These are phyloP conservation scores for Selaginella tamariscina DNA, from an alignment of 75 land plant species.

Conservation along the genomic window DNA sequence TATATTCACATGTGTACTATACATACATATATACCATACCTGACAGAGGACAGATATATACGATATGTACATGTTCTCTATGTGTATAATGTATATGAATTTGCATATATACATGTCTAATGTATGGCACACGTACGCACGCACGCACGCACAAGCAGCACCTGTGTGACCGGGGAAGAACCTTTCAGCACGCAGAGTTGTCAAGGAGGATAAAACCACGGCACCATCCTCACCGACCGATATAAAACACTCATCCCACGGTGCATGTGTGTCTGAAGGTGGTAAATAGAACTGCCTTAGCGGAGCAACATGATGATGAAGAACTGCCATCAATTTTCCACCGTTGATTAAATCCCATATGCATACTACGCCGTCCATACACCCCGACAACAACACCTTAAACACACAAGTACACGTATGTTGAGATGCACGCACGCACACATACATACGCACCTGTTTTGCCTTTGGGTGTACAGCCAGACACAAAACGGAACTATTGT, in stretches of 20 bases:
- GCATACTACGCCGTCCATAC: conserved; percentile 65
- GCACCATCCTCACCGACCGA: conserved; percentile 63
- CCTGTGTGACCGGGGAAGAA: conserved; percentile 89
- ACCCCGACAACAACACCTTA: conserved; percentile 52
- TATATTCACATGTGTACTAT: no score
- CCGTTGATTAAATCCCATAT: conserved; percentile 57
- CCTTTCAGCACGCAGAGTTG: conserved; percentile 61
- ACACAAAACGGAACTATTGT: conserved; percentile 58
- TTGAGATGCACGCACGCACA: neutral
- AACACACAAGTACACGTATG: neutral
- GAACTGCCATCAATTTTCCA: conserved; percentile 36
- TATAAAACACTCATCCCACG: conserved; percentile 75
- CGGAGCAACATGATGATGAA: conserved; percentile 83
- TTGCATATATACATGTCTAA: no score
- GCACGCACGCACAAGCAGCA: no score
- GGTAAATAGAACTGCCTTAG: conserved; percentile 63
- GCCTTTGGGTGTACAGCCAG: conserved; percentile 50
- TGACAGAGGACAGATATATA: no score
- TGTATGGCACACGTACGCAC: no score
- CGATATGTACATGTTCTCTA: no score
- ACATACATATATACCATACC: no score
- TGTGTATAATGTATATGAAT: no score
- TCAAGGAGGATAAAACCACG: conserved; percentile 64
- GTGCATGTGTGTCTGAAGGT: conserved; percentile 35
- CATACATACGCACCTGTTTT: neutral